Conservation (phyloP, 805 yeast genomes). For the Ogataea naganishii region DNA sequence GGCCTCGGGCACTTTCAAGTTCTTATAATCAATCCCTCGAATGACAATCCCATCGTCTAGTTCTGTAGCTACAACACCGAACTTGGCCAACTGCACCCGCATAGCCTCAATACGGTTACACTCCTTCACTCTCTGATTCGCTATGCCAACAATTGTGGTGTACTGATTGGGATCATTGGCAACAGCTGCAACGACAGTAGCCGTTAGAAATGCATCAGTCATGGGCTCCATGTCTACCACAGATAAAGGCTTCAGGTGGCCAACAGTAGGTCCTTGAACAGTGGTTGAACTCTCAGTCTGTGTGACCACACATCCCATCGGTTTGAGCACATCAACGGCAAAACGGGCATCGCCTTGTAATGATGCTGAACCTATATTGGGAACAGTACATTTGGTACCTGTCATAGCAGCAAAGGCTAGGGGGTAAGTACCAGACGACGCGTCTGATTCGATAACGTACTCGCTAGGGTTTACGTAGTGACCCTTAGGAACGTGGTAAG, state of each 20-base stretch:
- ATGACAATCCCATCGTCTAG: slow-evolving; percentile 89
- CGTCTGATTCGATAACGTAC: slow-evolving; percentile 92
- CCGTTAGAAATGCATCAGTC: slow-evolving; percentile 98
- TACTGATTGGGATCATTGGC: slow-evolving; percentile 49
- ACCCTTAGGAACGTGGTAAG: slow-evolving; percentile 87
- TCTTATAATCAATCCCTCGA: slow-evolving; percentile 49
- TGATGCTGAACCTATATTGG: slow-evolving; percentile 87
- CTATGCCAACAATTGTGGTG: slow-evolving; percentile 89
- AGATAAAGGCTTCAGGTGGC: slow-evolving; percentile 58
- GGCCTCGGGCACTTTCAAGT: slow-evolving; percentile 46
- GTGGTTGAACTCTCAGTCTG: slow-evolving; percentile 86
- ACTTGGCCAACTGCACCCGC: slow-evolving; percentile 81
- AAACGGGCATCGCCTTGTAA: slow-evolving; percentile 96
- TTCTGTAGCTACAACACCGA: slow-evolving; percentile 81
- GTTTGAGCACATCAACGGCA: slow-evolving; percentile 83
- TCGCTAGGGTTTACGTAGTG: slow-evolving; percentile 71
- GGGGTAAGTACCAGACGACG: slow-evolving; percentile 96
- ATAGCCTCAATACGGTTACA: slow-evolving; percentile 95
- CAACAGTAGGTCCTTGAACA: slow-evolving; percentile 79
- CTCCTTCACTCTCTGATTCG: slow-evolving; percentile 96
- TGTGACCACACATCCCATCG: slow-evolving; percentile 89
- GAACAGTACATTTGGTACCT: slow-evolving; percentile 86
- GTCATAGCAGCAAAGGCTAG: slow-evolving; percentile 95
- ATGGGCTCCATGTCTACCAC: slow-evolving; percentile 97
- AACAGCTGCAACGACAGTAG: slow-evolving; percentile 90